These are phyloP conservation scores for Fomitopsis serialis DNA, from an alignment of 768 basidiomycete genomes.

Conservation along the genomic window DNA sequence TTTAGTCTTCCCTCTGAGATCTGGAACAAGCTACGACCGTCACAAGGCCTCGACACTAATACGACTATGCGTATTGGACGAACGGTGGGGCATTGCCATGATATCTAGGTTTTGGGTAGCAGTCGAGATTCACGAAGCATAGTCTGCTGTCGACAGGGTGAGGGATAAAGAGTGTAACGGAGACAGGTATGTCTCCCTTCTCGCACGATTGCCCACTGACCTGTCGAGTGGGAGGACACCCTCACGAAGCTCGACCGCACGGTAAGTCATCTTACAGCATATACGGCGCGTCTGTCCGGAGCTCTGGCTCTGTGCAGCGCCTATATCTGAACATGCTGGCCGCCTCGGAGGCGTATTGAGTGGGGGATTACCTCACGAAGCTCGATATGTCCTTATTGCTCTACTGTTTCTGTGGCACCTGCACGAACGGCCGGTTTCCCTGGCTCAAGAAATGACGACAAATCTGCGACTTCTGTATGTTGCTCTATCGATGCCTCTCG, in stretches of 20 bases:
- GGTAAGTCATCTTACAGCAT: not conserved
- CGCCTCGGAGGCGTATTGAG: not conserved
- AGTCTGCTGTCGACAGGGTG: not conserved
- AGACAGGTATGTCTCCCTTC: not conserved
- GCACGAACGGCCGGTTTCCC: too few species aligned
- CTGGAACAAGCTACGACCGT: not conserved
- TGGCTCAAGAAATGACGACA: too few species aligned
- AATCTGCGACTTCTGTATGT: too few species aligned
- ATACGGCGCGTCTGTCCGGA: too few species aligned
- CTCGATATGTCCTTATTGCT: not conserved
- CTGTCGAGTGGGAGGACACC: conserved; percentile 22
- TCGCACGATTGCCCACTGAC: not conserved
- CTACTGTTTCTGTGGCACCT: too few species aligned
- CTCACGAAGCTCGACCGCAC: conserved; percentile 21
- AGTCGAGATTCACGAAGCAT: too few species aligned
- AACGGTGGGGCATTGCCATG: too few species aligned
- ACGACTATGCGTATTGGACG: too few species aligned
- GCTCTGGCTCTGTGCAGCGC: not conserved
- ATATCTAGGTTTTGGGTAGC: too few species aligned
- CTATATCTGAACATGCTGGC: not conserved
- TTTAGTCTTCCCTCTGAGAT: not conserved
- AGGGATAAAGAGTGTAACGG: not conserved
- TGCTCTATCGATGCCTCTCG: too few species aligned
- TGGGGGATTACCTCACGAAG: not conserved
- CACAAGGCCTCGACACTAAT: too few species aligned